Evolutionary conservation across 805 yeast species (phyloP).

Genomic region (Tetrapisispora phaffii): DNA sequence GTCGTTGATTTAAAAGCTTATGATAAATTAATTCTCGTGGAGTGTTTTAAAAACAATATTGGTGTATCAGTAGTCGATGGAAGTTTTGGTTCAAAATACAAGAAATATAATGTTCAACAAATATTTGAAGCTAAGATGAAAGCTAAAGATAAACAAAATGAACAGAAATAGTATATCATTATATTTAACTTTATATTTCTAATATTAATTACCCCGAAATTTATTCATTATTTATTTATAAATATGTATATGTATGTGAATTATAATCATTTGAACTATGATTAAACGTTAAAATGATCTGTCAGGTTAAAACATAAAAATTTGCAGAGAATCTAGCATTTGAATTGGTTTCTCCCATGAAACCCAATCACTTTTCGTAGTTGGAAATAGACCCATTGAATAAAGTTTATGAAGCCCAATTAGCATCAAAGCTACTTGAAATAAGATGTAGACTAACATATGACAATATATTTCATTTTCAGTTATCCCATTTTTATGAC

Average conservation of each 20-base stretch:
- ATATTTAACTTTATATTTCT: neutral
- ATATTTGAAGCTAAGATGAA: constrained; percentile 42
- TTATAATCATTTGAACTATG: neutral
- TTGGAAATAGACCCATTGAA: constrained; percentile 85
- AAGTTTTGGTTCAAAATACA: constrained; percentile 41
- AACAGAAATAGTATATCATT: neutral
- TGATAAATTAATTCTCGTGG: constrained; percentile 72
- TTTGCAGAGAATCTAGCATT: constrained; percentile 12
- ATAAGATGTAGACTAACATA: constrained; percentile 38
- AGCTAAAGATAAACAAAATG: constrained; percentile 10
- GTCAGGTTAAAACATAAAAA: constrained; percentile 16
- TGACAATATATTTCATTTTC: constrained; percentile 26
- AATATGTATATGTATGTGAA: neutral
- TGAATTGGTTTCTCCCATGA: constrained; percentile 56
- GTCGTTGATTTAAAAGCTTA: constrained; percentile 69
- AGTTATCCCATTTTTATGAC: constrained; percentile 12
- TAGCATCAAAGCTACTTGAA: constrained; percentile 46
- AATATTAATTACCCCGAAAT: neutral
- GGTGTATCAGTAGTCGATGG: constrained; percentile 78
- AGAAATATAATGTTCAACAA: constrained; percentile 73
- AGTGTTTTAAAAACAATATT: constrained; percentile 78
- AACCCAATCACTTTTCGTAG: constrained; percentile 81
- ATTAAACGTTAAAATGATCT: too few relatives aligned
- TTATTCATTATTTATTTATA: neutral
- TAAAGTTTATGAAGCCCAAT: constrained; percentile 81